phyloP scores from a whole-genome alignment of 2,329 filamentous ascomycete species.

The Pseudogymnoascus sp. region DNA sequence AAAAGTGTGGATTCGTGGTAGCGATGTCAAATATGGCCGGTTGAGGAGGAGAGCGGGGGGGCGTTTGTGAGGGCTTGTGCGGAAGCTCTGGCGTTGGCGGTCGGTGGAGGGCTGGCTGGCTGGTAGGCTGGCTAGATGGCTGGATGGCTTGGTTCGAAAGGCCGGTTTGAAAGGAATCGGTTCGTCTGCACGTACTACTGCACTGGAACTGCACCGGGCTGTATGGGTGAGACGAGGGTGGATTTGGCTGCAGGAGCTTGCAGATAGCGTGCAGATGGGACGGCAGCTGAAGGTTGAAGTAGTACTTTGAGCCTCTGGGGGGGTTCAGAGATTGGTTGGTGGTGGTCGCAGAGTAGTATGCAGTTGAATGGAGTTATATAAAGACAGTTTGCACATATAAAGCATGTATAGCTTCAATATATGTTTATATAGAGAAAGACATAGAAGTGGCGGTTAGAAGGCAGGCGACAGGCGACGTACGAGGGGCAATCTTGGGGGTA shows the following conservation, averaged over 20 bases:
- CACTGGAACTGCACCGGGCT: not conserved
- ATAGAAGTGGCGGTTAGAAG: not conserved
- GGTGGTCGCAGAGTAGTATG: too few relatives aligned
- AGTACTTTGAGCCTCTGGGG: not conserved
- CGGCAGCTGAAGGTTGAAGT: not conserved
- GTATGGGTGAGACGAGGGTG: not conserved
- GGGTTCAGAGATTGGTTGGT: too few relatives aligned
- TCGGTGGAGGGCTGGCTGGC: not conserved
- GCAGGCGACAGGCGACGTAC: not conserved
- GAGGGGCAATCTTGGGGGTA: not conserved
- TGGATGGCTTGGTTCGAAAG: not conserved
- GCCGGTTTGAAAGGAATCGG: not conserved
- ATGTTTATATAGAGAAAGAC: too few relatives aligned
- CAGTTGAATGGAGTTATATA: not conserved
- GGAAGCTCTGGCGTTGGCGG: not conserved
- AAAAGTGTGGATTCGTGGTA: not conserved
- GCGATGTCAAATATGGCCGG: not conserved
- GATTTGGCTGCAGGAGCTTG: not conserved
- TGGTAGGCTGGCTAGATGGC: not conserved
- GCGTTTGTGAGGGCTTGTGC: not conserved
- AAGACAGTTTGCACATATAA: not conserved
- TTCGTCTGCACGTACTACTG: not conserved
- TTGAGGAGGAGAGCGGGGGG: not conserved
- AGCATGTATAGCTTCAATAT: not conserved
- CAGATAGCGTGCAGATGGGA: not conserved